Percentiles rank a stretch among this genome's conserved stretches.
These are phyloP conservation scores for Porodaedalea pini DNA, from an alignment of 1,284 basidiomycete genomes.

Conservation along the genomic window DNA sequence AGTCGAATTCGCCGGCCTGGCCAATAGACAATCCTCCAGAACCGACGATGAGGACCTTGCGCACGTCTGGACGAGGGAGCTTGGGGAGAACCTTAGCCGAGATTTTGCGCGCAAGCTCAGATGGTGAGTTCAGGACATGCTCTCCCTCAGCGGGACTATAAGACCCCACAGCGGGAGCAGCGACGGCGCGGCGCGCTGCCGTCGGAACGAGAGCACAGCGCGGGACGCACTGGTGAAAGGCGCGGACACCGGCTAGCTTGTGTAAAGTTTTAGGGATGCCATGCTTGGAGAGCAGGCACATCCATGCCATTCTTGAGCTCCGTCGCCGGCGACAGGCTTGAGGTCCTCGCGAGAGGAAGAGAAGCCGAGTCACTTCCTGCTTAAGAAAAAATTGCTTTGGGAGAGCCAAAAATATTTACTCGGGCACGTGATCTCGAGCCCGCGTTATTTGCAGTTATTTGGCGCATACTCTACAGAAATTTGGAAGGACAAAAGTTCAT, in stretches of 20 bases:
- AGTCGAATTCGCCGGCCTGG: slow-evolving; percentile 99
- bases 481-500: too few relatives aligned
- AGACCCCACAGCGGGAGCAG: slow-evolving; percentile 75
- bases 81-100: slow-evolving; percentile 90
- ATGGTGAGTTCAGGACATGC: slow-evolving; percentile 86
- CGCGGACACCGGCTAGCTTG: slow-evolving; percentile 5
- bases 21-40: slow-evolving; percentile 96
- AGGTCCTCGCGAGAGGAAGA: not conserved
- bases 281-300: slow-evolving; percentile 15
- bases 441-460: not conserved
- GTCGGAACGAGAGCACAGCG: slow-evolving; percentile 9
- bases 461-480: too few relatives aligned
- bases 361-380: slow-evolving; percentile 8
- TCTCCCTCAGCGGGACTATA: slow-evolving; percentile 69
- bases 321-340: slow-evolving; percentile 3
- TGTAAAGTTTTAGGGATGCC: not conserved
- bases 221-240: slow-evolving; percentile 11
- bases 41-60: slow-evolving; percentile 95
- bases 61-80: slow-evolving; percentile 83
- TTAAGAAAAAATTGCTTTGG: not conserved
- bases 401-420: not conserved
- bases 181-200: slow-evolving; percentile 49
- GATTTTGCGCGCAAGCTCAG: slow-evolving; percentile 86
- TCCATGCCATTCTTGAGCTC: slow-evolving; percentile 13
- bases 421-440: not conserved